Percentiles rank a stretch among this genome's conserved stretches.
Evolutionary conservation across 371 early-diverging fungal genomes (phyloP).

Genomic region (Haplosporangium sp.): DNA sequence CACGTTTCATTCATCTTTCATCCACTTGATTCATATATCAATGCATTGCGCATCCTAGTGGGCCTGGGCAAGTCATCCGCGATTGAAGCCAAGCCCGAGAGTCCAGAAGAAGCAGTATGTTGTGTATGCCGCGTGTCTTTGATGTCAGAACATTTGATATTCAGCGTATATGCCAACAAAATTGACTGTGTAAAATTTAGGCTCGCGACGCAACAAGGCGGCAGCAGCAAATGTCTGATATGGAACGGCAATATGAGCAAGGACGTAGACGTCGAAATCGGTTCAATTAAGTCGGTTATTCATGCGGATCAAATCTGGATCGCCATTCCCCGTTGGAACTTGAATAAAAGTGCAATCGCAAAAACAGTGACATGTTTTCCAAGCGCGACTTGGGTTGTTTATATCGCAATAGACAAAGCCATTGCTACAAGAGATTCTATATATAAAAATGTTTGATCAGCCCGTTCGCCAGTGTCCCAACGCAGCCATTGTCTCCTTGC

Average conservation of each 20-base stretch:
- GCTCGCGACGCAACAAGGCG: constrained; percentile 25
- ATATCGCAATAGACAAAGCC: too few relatives aligned
- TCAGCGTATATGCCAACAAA: background rate
- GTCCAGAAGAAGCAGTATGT: constrained; percentile 30
- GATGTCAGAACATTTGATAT: background rate
- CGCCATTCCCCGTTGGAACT: too few relatives aligned
- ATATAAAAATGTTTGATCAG: background rate
- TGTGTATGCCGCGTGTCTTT: background rate
- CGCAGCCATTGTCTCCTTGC: constrained; percentile 70
- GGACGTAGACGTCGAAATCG: constrained; percentile 25
- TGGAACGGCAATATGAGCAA: constrained; percentile 40
- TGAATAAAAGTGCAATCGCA: too few relatives aligned
- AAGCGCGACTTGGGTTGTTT: background rate
- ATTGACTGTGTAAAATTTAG: background rate
- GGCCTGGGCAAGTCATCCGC: constrained; percentile 32
- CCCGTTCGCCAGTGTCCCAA: constrained; percentile 40
- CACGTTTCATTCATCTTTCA: too few relatives aligned
- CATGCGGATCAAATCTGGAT: background rate
- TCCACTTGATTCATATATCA: background rate
- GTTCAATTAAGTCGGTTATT: constrained; percentile 15
- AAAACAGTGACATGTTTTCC: background rate
- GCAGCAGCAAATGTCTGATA: constrained; percentile 18
- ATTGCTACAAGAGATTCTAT: too few relatives aligned
- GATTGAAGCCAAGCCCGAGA: constrained; percentile 28
- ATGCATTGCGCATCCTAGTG: constrained; percentile 13